These are phyloP conservation scores for Xylaria sp. DNA, from an alignment of 2,329 filamentous ascomycete species.

Conservation along the genomic window DNA sequence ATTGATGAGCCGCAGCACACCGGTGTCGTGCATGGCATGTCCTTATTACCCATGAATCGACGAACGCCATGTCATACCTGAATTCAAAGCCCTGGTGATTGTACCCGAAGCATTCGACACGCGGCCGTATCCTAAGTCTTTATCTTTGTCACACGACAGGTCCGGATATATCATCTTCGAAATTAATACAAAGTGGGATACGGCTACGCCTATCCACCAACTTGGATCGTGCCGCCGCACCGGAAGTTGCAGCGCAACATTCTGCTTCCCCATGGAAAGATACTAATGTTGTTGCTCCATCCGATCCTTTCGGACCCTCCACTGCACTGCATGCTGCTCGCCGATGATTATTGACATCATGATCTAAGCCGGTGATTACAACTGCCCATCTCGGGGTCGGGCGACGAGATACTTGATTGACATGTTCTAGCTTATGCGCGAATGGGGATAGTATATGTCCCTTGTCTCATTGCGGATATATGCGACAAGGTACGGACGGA, in stretches of 20 bases:
- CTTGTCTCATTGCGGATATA: slow-evolving; percentile 14
- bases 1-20: slow-evolving; percentile 6
- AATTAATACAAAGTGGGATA: slow-evolving; percentile 27
- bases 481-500: slow-evolving; percentile 7
- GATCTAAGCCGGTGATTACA: slow-evolving; percentile 14
- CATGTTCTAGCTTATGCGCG: not conserved
- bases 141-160: slow-evolving; percentile 34
- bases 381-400: slow-evolving; percentile 5
- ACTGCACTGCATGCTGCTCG: slow-evolving; percentile 8
- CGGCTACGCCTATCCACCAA: slow-evolving; percentile 10
- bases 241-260: slow-evolving; percentile 32
- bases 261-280: slow-evolving; percentile 19
- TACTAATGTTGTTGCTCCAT: slow-evolving; percentile 17
- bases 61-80: slow-evolving; percentile 14
- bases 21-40: slow-evolving; percentile 1
- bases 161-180: slow-evolving; percentile 18
- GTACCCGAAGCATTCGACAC: slow-evolving; percentile 10
- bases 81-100: slow-evolving; percentile 12
- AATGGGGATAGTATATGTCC: not conserved
- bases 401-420: slow-evolving; percentile 7
- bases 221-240: slow-evolving; percentile 26
- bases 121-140: slow-evolving; percentile 12
- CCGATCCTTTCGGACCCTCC: slow-evolving; percentile 3
- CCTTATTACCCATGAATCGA: not conserved
- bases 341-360: slow-evolving; percentile 14